Conservation (phyloP, 208 protist species). For the Crithidia bombi region DNA sequence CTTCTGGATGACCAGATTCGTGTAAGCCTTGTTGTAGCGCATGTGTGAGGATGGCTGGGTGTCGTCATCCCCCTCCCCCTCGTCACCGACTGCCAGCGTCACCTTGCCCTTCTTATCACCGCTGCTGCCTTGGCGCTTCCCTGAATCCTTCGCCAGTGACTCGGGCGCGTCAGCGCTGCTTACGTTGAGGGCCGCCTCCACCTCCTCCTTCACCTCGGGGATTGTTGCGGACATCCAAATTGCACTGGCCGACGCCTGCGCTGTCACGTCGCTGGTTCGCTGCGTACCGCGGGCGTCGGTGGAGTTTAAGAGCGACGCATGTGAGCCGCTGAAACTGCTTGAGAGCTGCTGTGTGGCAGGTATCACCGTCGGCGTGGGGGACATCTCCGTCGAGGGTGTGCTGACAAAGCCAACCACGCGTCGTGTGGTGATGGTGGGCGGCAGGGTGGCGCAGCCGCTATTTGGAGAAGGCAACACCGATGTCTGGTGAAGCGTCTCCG, state of each 20-base stretch:
- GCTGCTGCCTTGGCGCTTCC: background rate
- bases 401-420: constrained; percentile 6
- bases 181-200: background rate
- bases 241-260: background rate
- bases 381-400: background rate
- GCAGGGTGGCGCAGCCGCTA: background rate
- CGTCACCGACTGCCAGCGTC: background rate
- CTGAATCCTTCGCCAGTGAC: background rate
- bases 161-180: background rate
- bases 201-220: background rate
- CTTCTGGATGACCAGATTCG: constrained; percentile 14
- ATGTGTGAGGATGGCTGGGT: background rate
- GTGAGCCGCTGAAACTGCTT: constrained; percentile 3
- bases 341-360: background rate
- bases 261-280: background rate
- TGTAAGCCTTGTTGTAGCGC: constrained; percentile 2
- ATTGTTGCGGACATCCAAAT: too few species aligned
- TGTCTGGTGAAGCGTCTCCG: background rate
- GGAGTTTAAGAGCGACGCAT: background rate
- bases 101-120: background rate
- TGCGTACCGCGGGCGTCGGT: constrained; percentile 5
- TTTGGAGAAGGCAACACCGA: background rate
- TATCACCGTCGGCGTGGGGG: background rate
- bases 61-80: background rate
- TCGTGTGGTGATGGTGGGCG: background rate